phyloP scores from a whole-genome alignment of 306 rosid species.

The Trifolium fragiferum region DNA sequence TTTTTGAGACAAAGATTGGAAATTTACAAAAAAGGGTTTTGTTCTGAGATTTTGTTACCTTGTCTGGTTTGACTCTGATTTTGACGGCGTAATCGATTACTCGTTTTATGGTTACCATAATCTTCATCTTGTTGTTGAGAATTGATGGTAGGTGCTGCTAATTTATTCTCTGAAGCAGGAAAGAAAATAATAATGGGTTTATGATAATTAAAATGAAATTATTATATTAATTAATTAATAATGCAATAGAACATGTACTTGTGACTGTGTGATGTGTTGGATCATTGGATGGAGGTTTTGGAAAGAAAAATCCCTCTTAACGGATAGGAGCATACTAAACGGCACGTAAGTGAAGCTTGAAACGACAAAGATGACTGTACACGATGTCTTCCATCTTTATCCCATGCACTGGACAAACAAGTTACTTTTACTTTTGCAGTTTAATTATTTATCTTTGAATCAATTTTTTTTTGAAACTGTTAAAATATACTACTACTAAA shows the following conservation, averaged over 20 bases:
- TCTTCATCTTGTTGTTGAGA: conserved; percentile 64
- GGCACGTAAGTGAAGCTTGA: too few relatives aligned
- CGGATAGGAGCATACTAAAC: too few relatives aligned
- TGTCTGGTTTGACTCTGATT: conserved; percentile 89
- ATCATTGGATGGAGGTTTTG: neutral
- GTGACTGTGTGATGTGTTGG: neutral
- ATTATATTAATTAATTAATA: too few relatives aligned
- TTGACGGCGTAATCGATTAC: conserved; percentile 93
- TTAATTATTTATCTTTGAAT: too few relatives aligned
- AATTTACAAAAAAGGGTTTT: neutral
- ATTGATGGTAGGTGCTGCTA: neutral
- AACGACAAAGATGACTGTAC: too few relatives aligned
- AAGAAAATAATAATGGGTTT: neutral
- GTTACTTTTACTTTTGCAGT: too few relatives aligned
- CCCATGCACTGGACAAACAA: too few relatives aligned
- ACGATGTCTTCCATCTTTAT: too few relatives aligned
- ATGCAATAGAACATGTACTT: neutral
- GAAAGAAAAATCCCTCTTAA: too few relatives aligned
- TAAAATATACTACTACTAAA: too few relatives aligned
- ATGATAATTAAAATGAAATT: neutral
- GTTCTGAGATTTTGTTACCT: conserved; percentile 45
- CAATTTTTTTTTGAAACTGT: too few relatives aligned
- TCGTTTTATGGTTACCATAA: conserved; percentile 86
- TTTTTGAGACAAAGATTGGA: conserved; percentile 17
- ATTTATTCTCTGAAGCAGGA: neutral